Percentiles rank a stretch among this genome's conserved stretches.
phyloP scores from a whole-genome alignment of 306 rosid species.

The Dicorynia guianensis region DNA sequence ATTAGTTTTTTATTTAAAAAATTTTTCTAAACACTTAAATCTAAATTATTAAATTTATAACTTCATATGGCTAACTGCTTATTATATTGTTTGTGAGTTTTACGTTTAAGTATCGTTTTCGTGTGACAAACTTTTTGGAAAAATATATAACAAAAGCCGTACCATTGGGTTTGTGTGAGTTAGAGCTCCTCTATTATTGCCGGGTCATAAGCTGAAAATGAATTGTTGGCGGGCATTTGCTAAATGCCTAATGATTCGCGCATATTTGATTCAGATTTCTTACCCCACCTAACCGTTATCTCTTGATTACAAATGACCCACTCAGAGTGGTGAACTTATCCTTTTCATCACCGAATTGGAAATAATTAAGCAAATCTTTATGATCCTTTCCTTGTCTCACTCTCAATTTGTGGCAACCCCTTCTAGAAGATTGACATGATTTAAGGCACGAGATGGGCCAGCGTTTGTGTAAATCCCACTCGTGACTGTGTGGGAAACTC shows the following conservation, averaged over 20 bases:
- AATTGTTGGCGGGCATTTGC: conserved; percentile 41
- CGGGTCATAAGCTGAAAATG: conserved; percentile 44
- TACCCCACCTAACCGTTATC: conserved; percentile 57
- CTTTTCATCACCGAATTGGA: conserved; percentile 38
- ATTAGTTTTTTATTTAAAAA: too few relatives aligned
- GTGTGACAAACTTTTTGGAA: too few relatives aligned
- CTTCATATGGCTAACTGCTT: too few relatives aligned
- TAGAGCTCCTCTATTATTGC: conserved; percentile 38
- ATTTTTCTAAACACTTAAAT: too few relatives aligned
- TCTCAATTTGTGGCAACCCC: conserved; percentile 35
- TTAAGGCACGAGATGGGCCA: conserved; percentile 45
- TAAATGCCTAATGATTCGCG: conserved; percentile 46
- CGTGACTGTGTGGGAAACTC: conserved; percentile 20
- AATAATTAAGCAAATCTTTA: conserved; percentile 21
- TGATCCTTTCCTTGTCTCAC: conserved; percentile 21
- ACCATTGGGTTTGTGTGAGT: conserved; percentile 24
- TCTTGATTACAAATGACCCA: conserved; percentile 50
- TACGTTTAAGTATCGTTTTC: too few relatives aligned
- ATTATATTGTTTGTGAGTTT: too few relatives aligned
- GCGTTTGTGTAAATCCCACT: conserved; percentile 29
- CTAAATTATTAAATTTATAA: too few relatives aligned
- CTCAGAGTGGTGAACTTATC: conserved; percentile 46
- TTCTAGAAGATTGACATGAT: conserved; percentile 35
- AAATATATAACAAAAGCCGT: not conserved
- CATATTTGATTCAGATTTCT: conserved; percentile 52